phyloP scores from a whole-genome alignment of 345 rosid genomes.

The Mallotus nudiflorus region DNA sequence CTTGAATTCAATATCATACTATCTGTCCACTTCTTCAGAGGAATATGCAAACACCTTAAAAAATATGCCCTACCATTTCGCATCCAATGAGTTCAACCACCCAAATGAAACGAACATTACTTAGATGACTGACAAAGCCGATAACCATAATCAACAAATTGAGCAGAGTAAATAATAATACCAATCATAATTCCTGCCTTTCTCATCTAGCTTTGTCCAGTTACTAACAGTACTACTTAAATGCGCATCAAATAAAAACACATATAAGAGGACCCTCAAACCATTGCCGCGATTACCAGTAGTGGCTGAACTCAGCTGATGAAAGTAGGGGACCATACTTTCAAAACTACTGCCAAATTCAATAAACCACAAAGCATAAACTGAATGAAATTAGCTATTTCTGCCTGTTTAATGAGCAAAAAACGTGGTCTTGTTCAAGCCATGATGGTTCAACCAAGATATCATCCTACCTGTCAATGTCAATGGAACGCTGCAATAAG shows the following conservation, averaged over 20 bases:
- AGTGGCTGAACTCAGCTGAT: background rate
- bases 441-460: background rate
- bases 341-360: background rate
- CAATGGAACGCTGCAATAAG: background rate
- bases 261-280: background rate
- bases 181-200: no score
- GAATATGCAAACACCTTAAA: no score
- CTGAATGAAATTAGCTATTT: background rate
- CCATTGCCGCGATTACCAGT: background rate
- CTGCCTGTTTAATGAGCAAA: background rate
- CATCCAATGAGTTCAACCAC: no score
- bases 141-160: no score
- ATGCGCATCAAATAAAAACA: background rate
- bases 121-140: no score
- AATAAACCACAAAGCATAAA: background rate
- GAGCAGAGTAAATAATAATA: background rate
- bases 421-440: background rate
- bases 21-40: no score
- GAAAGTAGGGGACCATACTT: slow-evolving; percentile 6
- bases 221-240: background rate
- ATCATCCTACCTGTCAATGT: background rate
- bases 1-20: no score
- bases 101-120: no score
- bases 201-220: background rate
- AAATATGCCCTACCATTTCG: no score